These are phyloP conservation scores for Epichloe aotearoae DNA, from an alignment of 2,329 filamentous ascomycete species.

Conservation along the genomic window DNA sequence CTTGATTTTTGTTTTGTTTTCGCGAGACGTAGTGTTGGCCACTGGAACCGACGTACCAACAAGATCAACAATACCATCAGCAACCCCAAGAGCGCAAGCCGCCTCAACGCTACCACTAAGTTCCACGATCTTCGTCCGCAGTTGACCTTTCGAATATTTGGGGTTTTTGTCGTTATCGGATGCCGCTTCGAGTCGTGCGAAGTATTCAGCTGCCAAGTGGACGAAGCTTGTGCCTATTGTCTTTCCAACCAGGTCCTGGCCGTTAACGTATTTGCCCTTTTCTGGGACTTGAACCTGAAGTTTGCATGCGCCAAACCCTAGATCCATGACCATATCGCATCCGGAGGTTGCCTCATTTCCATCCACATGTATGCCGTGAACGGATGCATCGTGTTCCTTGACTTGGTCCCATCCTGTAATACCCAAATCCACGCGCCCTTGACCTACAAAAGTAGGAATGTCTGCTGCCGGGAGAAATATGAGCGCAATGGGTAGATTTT, in stretches of 20 bases:
- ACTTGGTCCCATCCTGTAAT: constrained; percentile 94
- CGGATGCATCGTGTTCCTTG: constrained; percentile 67
- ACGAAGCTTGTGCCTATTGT: constrained; percentile 96
- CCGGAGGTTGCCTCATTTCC: constrained; percentile 36
- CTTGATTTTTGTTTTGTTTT: not conserved
- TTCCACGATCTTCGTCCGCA: constrained; percentile 83
- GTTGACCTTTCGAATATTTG: constrained; percentile 30
- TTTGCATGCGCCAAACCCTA: constrained; percentile 83
- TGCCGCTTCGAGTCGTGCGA: constrained; percentile 58
- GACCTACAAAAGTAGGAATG: constrained; percentile 93
- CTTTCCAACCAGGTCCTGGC: constrained; percentile 74
- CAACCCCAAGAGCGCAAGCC: constrained; percentile 86
- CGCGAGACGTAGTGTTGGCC: no score
- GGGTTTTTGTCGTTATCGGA: constrained; percentile 25
- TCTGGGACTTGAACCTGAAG: constrained; percentile 94
- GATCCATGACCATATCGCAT: constrained; percentile 77
- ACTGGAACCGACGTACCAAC: constrained; percentile 54
- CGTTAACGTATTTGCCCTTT: constrained; percentile 57
- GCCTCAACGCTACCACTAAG: constrained; percentile 95
- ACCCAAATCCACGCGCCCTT: constrained; percentile 83
- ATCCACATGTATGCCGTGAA: constrained; percentile 35
- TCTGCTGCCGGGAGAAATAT: constrained; percentile 95
- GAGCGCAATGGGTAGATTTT: constrained; percentile 89
- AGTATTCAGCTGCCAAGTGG: constrained; percentile 70
- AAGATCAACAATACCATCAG: constrained; percentile 93